A percentile compares a stretch with the other conserved stretches of the same genome.
phyloP scores from a whole-genome alignment of 495 filamentous ascomycete species.

The Penicilliopsis zonata region DNA sequence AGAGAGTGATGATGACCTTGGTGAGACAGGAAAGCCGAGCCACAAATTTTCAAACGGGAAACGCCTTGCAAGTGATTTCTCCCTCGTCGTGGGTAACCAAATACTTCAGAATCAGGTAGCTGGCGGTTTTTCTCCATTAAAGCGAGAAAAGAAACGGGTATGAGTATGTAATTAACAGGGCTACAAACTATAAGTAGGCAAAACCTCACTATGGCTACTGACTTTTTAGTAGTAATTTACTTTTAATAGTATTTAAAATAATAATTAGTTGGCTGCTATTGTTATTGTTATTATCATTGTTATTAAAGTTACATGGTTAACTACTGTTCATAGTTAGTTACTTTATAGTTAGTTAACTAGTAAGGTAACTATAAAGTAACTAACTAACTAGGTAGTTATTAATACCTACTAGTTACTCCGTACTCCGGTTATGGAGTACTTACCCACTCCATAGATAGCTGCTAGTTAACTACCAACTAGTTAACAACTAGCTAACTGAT shows the following conservation, averaged over 20 bases:
- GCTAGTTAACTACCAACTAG: too few relatives aligned
- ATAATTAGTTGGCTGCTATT: background rate
- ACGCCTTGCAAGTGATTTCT: slow-evolving; percentile 6
- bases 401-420: background rate
- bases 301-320: background rate
- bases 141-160: slow-evolving; percentile 54
- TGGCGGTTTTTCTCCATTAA: slow-evolving; percentile 65
- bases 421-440: background rate
- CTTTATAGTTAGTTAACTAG: background rate
- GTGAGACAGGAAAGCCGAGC: slow-evolving; percentile 18
- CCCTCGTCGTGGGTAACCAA: slow-evolving; percentile 6
- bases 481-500: too few relatives aligned
- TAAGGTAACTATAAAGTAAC: background rate
- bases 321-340: background rate
- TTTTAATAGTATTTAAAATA: background rate
- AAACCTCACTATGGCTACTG: background rate
- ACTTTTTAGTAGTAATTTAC: background rate
- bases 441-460: background rate
- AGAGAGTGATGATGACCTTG: slow-evolving; percentile 36
- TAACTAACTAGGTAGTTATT: background rate
- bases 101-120: slow-evolving; percentile 13
- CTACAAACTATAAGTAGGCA: background rate
- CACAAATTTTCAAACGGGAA: slow-evolving; percentile 16
- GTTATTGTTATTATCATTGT: background rate
- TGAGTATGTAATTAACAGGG: background rate